A percentile compares a stretch with the other conserved stretches of the same genome.
These are phyloP conservation scores for Rhizopogon rudus DNA, from an alignment of 768 basidiomycete genomes.

Conservation along the genomic window DNA sequence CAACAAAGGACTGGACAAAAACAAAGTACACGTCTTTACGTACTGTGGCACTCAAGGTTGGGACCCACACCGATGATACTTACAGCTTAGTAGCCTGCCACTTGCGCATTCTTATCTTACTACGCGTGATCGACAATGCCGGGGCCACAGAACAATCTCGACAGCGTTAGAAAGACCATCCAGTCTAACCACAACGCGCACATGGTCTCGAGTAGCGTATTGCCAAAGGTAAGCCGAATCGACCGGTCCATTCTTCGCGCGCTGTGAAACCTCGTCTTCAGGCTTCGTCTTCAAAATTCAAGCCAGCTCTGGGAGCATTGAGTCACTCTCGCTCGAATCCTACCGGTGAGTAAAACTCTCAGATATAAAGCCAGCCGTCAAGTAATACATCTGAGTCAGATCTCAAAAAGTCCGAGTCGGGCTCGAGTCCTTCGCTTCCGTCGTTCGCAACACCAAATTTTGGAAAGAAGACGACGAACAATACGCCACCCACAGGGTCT, in stretches of 20 bases:
- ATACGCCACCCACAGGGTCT: conserved; percentile 5
- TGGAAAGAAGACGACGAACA: conserved; percentile 15
- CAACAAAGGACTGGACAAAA: not conserved
- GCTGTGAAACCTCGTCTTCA: not conserved
- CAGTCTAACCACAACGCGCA: not conserved
- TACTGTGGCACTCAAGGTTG: not conserved
- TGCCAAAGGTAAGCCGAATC: not conserved
- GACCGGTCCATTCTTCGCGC: not conserved
- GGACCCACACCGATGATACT: not conserved
- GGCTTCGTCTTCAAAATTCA: conserved; percentile 36
- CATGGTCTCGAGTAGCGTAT: not conserved
- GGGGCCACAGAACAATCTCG: not conserved
- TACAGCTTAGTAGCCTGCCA: not conserved
- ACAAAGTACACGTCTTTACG: too few species aligned
- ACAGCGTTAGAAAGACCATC: not conserved
- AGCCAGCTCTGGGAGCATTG: conserved; percentile 31
- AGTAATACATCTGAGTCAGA: conserved; percentile 8
- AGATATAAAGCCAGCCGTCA: not conserved
- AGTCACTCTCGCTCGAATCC: not conserved
- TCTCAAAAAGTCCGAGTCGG: conserved; percentile 13
- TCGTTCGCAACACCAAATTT: conserved; percentile 46
- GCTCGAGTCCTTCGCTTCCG: conserved; percentile 24
- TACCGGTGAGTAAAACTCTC: not conserved
- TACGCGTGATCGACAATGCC: not conserved
- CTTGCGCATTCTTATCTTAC: not conserved